A percentile compares a stretch with the other conserved stretches of the same genome.
These are phyloP conservation scores for Pichia sp. DNA, from an alignment of 1,139 yeast species.

Conservation along the genomic window DNA sequence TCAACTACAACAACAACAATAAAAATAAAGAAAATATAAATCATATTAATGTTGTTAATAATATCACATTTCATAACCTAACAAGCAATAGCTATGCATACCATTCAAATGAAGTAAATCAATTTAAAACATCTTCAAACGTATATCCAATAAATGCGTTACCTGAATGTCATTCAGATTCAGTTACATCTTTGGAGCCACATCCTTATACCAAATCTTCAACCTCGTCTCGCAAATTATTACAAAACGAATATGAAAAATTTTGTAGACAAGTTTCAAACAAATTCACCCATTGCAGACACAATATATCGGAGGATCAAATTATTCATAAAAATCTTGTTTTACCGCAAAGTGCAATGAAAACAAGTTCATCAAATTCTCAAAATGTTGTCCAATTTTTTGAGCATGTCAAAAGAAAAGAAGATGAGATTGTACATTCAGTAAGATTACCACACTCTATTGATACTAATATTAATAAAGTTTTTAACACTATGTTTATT, in stretches of 20 bases:
- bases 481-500: conserved; percentile 14
- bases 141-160: background rate
- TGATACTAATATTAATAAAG: background rate
- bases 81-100: too few relatives aligned
- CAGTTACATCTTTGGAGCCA: background rate
- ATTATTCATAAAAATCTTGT: background rate
- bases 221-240: background rate
- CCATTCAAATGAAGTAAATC: too few relatives aligned
- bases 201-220: background rate
- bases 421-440: too few relatives aligned
- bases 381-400: background rate
- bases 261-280: background rate
- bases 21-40: too few relatives aligned
- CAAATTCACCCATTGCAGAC: background rate
- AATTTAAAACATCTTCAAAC: background rate
- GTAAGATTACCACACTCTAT: too few relatives aligned
- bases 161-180: background rate
- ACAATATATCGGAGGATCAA: background rate
- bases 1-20: too few relatives aligned
- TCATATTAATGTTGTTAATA: too few relatives aligned
- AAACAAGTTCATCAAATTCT: background rate
- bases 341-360: background rate
- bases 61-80: too few relatives aligned
- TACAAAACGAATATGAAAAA: background rate
- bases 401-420: background rate